Conservation (phyloP, 2,329 filamentous ascomycete species). For the Fusarium bactridioides region DNA sequence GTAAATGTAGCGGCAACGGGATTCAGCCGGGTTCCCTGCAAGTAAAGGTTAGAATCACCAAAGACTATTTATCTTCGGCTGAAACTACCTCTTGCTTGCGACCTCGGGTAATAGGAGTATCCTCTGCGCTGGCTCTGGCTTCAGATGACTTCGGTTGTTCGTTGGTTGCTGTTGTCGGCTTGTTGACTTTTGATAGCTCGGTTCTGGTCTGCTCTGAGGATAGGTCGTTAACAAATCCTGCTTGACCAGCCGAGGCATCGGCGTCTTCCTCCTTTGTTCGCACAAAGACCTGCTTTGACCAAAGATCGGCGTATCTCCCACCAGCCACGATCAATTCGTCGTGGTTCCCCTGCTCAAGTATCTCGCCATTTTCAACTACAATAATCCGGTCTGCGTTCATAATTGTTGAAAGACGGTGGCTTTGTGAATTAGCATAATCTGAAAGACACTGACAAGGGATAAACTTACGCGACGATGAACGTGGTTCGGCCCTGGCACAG, state of each 20-base stretch:
- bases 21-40: conserved; percentile 62
- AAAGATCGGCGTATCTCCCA: conserved; percentile 70
- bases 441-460: neutral
- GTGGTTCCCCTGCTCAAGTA: conserved; percentile 71
- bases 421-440: conserved; percentile 40
- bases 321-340: conserved; percentile 63
- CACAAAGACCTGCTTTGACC: conserved; percentile 69
- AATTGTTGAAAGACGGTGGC: conserved; percentile 74
- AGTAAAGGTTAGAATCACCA: conserved; percentile 52
- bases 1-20: conserved; percentile 65
- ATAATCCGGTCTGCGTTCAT: conserved; percentile 74
- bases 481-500: conserved; percentile 70
- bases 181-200: conserved; percentile 48
- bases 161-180: conserved; percentile 30
- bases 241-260: conserved; percentile 30
- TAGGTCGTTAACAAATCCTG: conserved; percentile 48
- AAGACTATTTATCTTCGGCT: conserved; percentile 41
- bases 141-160: conserved; percentile 37
- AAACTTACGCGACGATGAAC: conserved; percentile 68
- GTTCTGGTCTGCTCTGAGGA: conserved; percentile 47
- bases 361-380: conserved; percentile 68
- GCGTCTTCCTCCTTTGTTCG: conserved; percentile 54
- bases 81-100: conserved; percentile 61
- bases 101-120: conserved; percentile 46
- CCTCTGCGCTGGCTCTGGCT: conserved; percentile 29